phyloP scores from a whole-genome alignment of 1,284 basidiomycete genomes.

The Leccinum solheimii region DNA sequence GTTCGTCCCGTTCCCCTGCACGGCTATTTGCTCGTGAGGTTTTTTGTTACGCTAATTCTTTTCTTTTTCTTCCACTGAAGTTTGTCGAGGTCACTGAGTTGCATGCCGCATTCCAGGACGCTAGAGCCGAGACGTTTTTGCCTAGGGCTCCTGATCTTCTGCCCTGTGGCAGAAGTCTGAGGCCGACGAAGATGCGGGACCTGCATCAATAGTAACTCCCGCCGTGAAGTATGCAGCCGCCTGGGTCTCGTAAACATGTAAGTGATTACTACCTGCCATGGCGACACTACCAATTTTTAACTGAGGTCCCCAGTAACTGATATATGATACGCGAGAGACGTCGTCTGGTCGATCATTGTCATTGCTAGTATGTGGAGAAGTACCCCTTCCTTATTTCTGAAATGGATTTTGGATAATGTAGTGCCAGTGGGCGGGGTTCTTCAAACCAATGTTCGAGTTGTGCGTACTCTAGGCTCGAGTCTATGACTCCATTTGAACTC shows the following conservation, averaged over 20 bases:
- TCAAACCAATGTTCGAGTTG: background rate
- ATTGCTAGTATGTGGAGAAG: background rate
- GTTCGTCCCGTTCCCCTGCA: background rate
- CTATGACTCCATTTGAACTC: background rate
- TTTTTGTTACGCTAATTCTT: slow-evolving; percentile 8
- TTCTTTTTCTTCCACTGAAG: slow-evolving; percentile 11
- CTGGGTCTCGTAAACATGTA: background rate
- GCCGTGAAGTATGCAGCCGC: background rate
- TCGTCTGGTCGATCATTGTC: background rate
- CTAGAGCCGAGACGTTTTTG: slow-evolving; percentile 30
- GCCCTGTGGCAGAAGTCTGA: background rate
- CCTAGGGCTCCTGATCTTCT: slow-evolving; percentile 30
- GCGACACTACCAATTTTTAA: background rate
- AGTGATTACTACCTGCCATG: background rate
- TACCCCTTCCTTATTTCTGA: background rate
- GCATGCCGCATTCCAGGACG: slow-evolving; percentile 34
- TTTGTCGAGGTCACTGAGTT: slow-evolving; percentile 30
- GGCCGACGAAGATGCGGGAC: background rate
- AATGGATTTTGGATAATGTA: background rate
- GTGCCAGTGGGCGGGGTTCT: background rate
- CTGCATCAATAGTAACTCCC: background rate
- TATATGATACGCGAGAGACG: background rate
- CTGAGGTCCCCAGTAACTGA: background rate
- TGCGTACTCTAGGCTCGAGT: background rate
- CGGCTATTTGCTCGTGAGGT: background rate